A percentile compares a stretch with the other conserved stretches of the same genome.
Conservation (phyloP, 495 filamentous ascomycete species). For the Aspergillus funiculosus region DNA sequence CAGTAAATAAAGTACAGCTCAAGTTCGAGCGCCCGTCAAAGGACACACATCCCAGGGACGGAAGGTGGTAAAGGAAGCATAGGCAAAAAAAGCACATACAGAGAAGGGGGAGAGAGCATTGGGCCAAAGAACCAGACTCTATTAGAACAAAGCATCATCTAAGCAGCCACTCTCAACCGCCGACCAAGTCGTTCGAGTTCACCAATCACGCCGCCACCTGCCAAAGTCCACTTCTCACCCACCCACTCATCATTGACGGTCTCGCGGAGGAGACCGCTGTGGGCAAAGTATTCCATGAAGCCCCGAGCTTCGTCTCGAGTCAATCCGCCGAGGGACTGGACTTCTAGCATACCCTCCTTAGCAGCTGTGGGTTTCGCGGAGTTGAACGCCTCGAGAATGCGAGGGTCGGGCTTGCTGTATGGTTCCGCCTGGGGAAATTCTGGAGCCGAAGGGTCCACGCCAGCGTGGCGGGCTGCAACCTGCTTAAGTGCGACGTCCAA, state of each 20-base stretch:
- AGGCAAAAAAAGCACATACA: neutral
- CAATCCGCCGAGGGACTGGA: slow-evolving; percentile 58
- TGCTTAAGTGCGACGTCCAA: slow-evolving; percentile 61
- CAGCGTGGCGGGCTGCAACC: slow-evolving; percentile 36
- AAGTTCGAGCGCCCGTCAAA: neutral
- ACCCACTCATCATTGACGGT: slow-evolving; percentile 67
- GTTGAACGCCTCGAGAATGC: slow-evolving; percentile 51
- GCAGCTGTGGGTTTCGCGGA: slow-evolving; percentile 16
- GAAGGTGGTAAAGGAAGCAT: too few relatives aligned
- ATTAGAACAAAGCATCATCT: slow-evolving; percentile 18
- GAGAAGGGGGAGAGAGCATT: neutral
- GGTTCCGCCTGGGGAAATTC: slow-evolving; percentile 54
- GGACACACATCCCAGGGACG: too few relatives aligned
- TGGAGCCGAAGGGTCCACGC: slow-evolving; percentile 25
- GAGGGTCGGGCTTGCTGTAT: slow-evolving; percentile 61
- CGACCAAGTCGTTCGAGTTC: slow-evolving; percentile 68
- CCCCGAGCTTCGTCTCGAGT: slow-evolving; percentile 68
- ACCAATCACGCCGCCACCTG: slow-evolving; percentile 74
- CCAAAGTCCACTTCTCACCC: slow-evolving; percentile 77
- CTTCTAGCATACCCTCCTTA: slow-evolving; percentile 42
- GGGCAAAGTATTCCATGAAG: slow-evolving; percentile 89
- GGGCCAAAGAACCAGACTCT: slow-evolving; percentile 1
- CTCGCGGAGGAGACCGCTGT: slow-evolving; percentile 70
- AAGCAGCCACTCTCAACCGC: slow-evolving; percentile 37
- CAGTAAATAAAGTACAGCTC: slow-evolving; percentile 38